Percentiles rank a stretch among this genome's conserved stretches.
phyloP scores from a whole-genome alignment of 2,329 filamentous ascomycete genomes.

The Penicillium sp. region DNA sequence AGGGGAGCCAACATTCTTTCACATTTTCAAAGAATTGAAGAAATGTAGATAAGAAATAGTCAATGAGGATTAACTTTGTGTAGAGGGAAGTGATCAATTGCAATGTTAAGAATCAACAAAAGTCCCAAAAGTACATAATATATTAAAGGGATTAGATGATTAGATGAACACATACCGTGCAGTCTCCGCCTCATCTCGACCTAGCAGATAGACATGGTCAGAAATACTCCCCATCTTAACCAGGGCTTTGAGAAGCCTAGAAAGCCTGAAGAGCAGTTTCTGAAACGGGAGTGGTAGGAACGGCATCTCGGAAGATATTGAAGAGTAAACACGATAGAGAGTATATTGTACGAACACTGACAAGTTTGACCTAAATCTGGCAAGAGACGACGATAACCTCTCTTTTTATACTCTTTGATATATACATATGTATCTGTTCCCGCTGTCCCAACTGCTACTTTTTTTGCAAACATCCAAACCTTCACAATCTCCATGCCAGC shows the following conservation, averaged over 20 bases:
- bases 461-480: not conserved
- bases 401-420: not conserved
- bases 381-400: not conserved
- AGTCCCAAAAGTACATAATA: not conserved
- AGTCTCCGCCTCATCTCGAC: slow-evolving; percentile 22
- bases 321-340: not conserved
- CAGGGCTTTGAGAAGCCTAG: not conserved
- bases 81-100: not conserved
- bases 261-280: not conserved
- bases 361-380: not conserved
- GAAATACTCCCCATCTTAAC: slow-evolving; percentile 1
- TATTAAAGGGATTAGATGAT: too few species aligned
- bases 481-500: not conserved
- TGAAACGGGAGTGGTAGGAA: not conserved
- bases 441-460: not conserved
- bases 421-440: not conserved
- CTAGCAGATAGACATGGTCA: slow-evolving; percentile 22
- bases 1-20: not conserved
- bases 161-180: slow-evolving; percentile 15
- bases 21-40: not conserved
- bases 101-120: not conserved
- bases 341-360: too few species aligned
- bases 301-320: not conserved
- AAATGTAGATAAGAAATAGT: not conserved
- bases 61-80: not conserved